Conservation (phyloP, 2,329 filamentous ascomycete species). For the Microsporum canis region DNA sequence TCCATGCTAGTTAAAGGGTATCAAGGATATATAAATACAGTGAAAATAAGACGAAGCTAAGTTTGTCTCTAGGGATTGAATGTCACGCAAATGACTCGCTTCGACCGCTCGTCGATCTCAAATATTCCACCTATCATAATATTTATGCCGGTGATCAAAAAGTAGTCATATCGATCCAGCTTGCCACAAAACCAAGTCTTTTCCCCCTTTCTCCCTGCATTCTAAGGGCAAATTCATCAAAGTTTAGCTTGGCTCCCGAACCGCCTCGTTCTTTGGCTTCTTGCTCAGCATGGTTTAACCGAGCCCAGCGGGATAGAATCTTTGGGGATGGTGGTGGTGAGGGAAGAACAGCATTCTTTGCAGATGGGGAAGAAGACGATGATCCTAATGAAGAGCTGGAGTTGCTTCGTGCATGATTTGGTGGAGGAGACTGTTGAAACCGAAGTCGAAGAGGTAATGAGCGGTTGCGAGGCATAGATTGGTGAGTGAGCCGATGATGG, state of each 20-base stretch:
- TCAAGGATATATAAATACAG: neutral
- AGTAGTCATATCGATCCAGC: constrained; percentile 72
- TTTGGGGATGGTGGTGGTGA: constrained; percentile 22
- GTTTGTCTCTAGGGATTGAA: neutral
- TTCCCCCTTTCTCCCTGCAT: constrained; percentile 59
- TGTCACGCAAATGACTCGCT: neutral
- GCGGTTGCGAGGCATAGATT: constrained; percentile 13
- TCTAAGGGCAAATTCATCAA: constrained; percentile 65
- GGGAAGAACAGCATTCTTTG: constrained; percentile 24
- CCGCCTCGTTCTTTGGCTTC: constrained; percentile 64
- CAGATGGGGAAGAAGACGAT: constrained; percentile 25
- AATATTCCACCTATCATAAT: neutral
- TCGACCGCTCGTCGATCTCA: neutral
- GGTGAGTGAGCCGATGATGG: constrained; percentile 22
- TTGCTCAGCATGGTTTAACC: constrained; percentile 53
- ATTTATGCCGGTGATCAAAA: constrained; percentile 32
- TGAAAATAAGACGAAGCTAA: neutral
- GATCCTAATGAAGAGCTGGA: constrained; percentile 29
- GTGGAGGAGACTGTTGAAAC: constrained; percentile 28
- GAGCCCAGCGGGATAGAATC: constrained; percentile 36
- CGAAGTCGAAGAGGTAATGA: constrained; percentile 27
- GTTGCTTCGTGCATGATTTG: constrained; percentile 24
- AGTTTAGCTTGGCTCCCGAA: constrained; percentile 60
- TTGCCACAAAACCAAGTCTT: constrained; percentile 67
- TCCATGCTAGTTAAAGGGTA: neutral